phyloP scores from a whole-genome alignment of 257 asterid species.

The Nicotiana tabacum region DNA sequence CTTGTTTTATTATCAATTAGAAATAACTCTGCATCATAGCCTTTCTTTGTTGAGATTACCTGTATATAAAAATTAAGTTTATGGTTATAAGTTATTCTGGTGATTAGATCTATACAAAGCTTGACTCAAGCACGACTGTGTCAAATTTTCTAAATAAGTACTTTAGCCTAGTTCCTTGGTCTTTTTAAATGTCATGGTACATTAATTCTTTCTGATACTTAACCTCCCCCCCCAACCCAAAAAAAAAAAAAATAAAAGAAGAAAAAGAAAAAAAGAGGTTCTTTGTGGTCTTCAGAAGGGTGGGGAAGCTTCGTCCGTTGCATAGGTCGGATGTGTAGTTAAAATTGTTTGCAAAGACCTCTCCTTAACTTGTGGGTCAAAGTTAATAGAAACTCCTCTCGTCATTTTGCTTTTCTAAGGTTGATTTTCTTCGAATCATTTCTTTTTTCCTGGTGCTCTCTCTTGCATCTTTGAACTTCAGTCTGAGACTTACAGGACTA shows the following conservation, averaged over 20 bases:
- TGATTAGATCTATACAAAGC: background rate
- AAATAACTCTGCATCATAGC: background rate
- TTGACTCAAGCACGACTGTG: background rate
- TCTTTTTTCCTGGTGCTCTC: background rate
- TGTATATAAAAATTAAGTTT: background rate
- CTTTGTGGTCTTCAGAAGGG: background rate
- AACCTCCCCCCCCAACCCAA: too few relatives aligned
- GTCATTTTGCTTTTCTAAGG: background rate
- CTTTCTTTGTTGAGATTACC: background rate
- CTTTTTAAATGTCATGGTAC: conserved; percentile 2
- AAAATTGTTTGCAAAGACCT: background rate
- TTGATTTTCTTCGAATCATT: background rate
- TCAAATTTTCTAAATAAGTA: background rate
- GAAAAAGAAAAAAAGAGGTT: background rate
- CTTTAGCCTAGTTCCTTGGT: background rate
- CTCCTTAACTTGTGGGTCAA: background rate
- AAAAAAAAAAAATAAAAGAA: too few relatives aligned
- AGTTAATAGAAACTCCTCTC: background rate
- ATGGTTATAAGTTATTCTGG: background rate
- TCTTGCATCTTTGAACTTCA: background rate
- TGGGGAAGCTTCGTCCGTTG: background rate
- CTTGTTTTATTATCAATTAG: background rate
- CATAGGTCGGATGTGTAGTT: background rate
- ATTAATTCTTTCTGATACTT: background rate
- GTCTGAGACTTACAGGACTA: background rate